A percentile compares a stretch with the other conserved stretches of the same genome.
These are phyloP conservation scores for Candida schatavii DNA, from an alignment of 805 yeast species.

Conservation along the genomic window DNA sequence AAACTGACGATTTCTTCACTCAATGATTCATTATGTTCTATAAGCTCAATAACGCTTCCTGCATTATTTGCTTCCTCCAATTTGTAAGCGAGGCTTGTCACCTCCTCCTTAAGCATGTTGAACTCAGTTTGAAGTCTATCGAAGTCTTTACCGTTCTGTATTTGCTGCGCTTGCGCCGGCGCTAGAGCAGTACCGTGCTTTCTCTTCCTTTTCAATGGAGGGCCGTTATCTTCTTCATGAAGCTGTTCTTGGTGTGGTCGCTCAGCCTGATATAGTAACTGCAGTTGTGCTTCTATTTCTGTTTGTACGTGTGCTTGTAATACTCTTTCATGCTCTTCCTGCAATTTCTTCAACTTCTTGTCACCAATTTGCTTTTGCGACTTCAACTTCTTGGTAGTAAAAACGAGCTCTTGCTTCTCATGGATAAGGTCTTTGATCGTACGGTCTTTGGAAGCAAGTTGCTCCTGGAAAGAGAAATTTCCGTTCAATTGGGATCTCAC, in stretches of 20 bases:
- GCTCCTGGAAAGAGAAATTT: background rate
- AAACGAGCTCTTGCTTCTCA: background rate
- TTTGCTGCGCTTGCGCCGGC: background rate
- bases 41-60: background rate
- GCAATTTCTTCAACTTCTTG: background rate
- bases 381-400: background rate
- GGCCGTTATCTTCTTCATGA: no score
- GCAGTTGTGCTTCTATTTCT: background rate
- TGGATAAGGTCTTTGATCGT: background rate
- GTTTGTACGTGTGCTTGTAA: background rate
- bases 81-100: background rate
- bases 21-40: background rate
- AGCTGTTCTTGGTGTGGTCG: no score
- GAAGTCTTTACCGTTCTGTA: background rate
- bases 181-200: background rate
- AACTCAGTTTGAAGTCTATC: background rate
- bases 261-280: no score
- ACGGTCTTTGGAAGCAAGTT: background rate
- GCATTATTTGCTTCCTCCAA: background rate
- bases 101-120: slow-evolving; percentile 1
- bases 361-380: background rate
- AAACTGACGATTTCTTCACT: background rate
- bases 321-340: background rate
- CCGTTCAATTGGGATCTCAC: background rate
- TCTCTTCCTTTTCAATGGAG: background rate